Conservation (phyloP, 2,329 filamentous ascomycete species). For the Didymella keratinophila region DNA sequence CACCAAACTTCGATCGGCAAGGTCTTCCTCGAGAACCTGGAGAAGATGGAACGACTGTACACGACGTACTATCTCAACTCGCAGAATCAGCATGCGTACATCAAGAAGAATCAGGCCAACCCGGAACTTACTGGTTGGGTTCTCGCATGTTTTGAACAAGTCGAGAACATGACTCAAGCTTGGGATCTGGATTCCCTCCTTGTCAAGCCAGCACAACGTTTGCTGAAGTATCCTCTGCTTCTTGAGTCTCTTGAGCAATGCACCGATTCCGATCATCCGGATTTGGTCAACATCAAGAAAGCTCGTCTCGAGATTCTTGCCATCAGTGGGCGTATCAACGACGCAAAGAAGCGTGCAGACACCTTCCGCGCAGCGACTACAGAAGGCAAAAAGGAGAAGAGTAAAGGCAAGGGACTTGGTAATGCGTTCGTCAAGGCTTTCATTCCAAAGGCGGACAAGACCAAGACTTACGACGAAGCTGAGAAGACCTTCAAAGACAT, state of each 20-base stretch:
- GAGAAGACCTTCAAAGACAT: constrained; percentile 75
- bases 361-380: constrained; percentile 64
- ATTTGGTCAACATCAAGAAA: constrained; percentile 73
- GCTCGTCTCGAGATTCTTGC: constrained; percentile 74
- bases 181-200: constrained; percentile 97
- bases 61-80: constrained; percentile 71
- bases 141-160: constrained; percentile 89
- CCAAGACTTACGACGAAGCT: constrained; percentile 74
- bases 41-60: constrained; percentile 70
- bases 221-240: constrained; percentile 91
- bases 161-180: constrained; percentile 88
- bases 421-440: constrained; percentile 87
- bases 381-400: constrained; percentile 49
- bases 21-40: constrained; percentile 64
- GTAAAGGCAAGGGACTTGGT: constrained; percentile 56
- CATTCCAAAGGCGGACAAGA: constrained; percentile 85
- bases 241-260: constrained; percentile 80
- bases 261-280: constrained; percentile 84
- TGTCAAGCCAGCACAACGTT: constrained; percentile 94
- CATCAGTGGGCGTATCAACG: constrained; percentile 78
- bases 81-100: constrained; percentile 68
- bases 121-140: constrained; percentile 80
- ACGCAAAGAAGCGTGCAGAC: constrained; percentile 93
- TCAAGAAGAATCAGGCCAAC: constrained; percentile 62
- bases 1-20: constrained; percentile 65